Base-by-base conservation (phyloP, 805 yeast genomes). In the Zygosaccharomyces lentus region DNA sequence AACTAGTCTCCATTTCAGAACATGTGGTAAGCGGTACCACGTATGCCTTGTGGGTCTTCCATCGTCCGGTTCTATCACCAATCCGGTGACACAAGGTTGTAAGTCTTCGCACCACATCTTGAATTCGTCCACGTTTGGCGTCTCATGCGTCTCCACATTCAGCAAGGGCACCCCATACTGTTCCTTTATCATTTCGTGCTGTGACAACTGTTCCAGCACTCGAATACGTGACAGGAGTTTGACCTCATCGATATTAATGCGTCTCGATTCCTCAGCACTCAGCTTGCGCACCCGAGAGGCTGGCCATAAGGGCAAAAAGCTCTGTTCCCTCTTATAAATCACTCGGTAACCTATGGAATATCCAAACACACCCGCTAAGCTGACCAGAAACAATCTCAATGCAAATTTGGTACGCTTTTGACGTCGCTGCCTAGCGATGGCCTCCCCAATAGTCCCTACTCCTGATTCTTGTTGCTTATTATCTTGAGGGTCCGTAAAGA, bases 31-130 rank as follows among this genome's bases (percentile, higher is more conserved):
- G 15, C 47, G 45, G 42, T 61, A 52, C 67, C 67, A 64, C 8
- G 43, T 40, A 38, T 52, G 52, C 10, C 40, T 44, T 10, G 48
- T 42, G 7, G 48, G 37, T 19, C 49, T 47, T 12, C 35, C 37
- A n/a, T 49, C 47, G 16, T 52, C 41, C 16, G 60, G 59, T 27
- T 45, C 55, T 3, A 62, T 37, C 7, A 51, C 44, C 8, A 62
- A 24, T 12, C 66, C 67, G 26, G 54, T 56, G 6, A 64, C 51
- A 29, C 63, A 57, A 4, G 63, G 62, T 25, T 58, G 59, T 37
- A 55, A 58, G 34, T 64, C 66, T 37, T 63, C 62, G 32, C 62
- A 54, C 69, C 67, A 63, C 23, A 65, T 49, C 17, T 52, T 49
- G 30, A 62, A 58, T 10, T 56, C 52, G 27, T 50, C 48, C 10